Conservation (phyloP, 2,329 filamentous ascomycete species). For the Penicillium sp. region DNA sequence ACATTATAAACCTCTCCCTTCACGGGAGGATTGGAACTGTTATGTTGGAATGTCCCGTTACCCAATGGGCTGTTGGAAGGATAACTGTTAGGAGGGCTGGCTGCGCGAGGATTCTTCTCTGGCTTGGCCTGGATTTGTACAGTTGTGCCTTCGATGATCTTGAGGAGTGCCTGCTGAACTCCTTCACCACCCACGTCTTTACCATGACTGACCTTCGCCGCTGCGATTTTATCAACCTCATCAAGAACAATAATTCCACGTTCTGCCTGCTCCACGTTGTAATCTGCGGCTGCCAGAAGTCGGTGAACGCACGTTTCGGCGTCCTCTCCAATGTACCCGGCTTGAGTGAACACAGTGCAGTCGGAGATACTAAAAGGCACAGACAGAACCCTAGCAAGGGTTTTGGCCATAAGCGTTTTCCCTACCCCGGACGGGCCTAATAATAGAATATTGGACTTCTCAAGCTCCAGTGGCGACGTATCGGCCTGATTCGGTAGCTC, state of each 20-base stretch:
- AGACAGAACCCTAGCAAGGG: slow-evolving; percentile 84
- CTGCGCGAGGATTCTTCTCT: slow-evolving; percentile 42
- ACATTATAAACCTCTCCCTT: slow-evolving; percentile 66
- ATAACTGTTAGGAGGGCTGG: slow-evolving; percentile 38
- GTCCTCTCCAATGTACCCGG: slow-evolving; percentile 95
- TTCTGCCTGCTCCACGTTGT: slow-evolving; percentile 78
- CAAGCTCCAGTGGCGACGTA: slow-evolving; percentile 65
- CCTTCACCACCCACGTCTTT: slow-evolving; percentile 95
- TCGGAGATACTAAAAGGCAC: slow-evolving; percentile 95
- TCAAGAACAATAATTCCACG: slow-evolving; percentile 93
- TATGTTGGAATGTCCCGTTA: slow-evolving; percentile 30
- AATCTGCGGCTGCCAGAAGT: slow-evolving; percentile 83
- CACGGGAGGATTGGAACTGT: slow-evolving; percentile 31
- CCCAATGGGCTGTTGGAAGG: slow-evolving; percentile 39
- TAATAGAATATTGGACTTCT: slow-evolving; percentile 91
- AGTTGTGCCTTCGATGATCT: slow-evolving; percentile 94
- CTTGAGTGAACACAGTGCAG: slow-evolving; percentile 93
- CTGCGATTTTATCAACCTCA: slow-evolving; percentile 96
- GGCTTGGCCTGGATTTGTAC: slow-evolving; percentile 83
- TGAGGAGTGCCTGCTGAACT: slow-evolving; percentile 90
- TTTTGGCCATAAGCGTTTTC: slow-evolving; percentile 91
- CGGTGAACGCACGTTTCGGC: slow-evolving; percentile 94
- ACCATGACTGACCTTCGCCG: slow-evolving; percentile 78
- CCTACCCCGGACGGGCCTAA: slow-evolving; percentile 92
- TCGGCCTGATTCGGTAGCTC: slow-evolving; percentile 49